Base-by-base conservation (phyloP, 2,329 filamentous ascomycete genomes). In the Ceratocystis cubensis region DNA sequence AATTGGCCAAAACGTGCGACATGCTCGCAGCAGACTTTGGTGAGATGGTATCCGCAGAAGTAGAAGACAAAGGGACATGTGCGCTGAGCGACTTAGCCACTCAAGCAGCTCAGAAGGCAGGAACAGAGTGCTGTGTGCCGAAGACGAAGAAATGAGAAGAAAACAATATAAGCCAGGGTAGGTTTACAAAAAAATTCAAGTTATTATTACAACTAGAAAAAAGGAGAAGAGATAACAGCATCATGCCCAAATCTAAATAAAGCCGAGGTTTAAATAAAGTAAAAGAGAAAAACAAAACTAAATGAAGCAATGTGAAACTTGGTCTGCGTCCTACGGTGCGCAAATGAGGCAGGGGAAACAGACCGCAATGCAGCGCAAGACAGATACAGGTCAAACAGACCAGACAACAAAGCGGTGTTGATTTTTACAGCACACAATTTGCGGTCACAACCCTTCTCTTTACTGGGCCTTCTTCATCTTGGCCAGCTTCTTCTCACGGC, bases 401-500 rank as follows among this genome's bases (percentile, higher is more conserved):
- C 20, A 25, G 20, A 17, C 20, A 30, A 15, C 10, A 15, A 20
- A 56, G 25, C 17, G 15, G 46, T 20, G 46, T 20, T 48, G 46
- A 22, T 22, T 7, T 5, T 22, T 48, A 22, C 7, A 48, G 17
- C 17, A n/a, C 20, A 20, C n/a, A 25, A n/a, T 30, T 41, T 44
- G 22, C 8, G 25, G 22, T 41, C 10, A 15, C 37, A 2, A 15
- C 13, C 20, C 22, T 13, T 28, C 13, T 17, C 59, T 74, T 78
- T 83, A 88, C 78, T 88, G 81, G 57, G 79, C 79, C 81, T 91
- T 91, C 81, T 86, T 86, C 75, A 88, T 81, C 67, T 84, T 76
- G 66, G 80, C 83, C 63, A 89, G 73, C 84, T 89, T 92, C 76
- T 80, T 85, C 77, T 94, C 91, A 68, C 91, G 84, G 74, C 92